Evolutionary conservation across 169 alveolate genomes (phyloP).

Genomic region (Prorocentrum cordatum): DNA sequence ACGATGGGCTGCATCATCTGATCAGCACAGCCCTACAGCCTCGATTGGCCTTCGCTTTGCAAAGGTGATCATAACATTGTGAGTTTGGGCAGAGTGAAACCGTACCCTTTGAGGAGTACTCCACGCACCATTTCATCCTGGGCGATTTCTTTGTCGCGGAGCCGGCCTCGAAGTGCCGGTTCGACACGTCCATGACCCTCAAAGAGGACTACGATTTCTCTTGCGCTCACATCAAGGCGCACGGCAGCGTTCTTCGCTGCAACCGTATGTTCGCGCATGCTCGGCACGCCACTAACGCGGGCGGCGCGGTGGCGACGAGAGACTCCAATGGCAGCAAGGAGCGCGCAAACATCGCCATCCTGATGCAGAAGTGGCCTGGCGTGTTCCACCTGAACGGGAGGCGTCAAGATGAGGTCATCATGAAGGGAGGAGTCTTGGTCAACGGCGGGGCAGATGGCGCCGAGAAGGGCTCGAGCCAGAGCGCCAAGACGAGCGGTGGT

Average conservation of each 20-base stretch:
- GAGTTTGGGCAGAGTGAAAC: too few species aligned
- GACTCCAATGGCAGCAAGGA: background rate
- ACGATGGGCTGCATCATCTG: too few species aligned
- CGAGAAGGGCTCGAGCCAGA: too few species aligned
- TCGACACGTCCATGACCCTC: background rate
- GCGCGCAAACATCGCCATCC: background rate
- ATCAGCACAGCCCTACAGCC: too few species aligned
- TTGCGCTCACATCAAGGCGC: background rate
- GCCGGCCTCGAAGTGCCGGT: background rate
- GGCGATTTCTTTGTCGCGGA: background rate
- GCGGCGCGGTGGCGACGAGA: background rate
- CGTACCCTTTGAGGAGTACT: too few species aligned
- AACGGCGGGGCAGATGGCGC: too few species aligned
- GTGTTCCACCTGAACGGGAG: too few species aligned
- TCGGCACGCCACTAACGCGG: background rate
- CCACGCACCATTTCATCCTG: background rate
- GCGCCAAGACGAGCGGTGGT: too few species aligned
- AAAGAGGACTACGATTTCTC: background rate
- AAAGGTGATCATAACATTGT: too few species aligned
- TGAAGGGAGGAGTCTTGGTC: too few species aligned
- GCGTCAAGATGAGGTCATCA: too few species aligned
- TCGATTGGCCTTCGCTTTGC: too few species aligned
- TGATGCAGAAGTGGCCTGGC: background rate
- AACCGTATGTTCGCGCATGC: background rate
- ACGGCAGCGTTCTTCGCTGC: constrained; percentile 2